Evolutionary conservation across 2,329 filamentous ascomycete genomes (phyloP), one percentile per base, ranked within the genome.

Genomic region (Diplodia scrobiculata): DNA sequence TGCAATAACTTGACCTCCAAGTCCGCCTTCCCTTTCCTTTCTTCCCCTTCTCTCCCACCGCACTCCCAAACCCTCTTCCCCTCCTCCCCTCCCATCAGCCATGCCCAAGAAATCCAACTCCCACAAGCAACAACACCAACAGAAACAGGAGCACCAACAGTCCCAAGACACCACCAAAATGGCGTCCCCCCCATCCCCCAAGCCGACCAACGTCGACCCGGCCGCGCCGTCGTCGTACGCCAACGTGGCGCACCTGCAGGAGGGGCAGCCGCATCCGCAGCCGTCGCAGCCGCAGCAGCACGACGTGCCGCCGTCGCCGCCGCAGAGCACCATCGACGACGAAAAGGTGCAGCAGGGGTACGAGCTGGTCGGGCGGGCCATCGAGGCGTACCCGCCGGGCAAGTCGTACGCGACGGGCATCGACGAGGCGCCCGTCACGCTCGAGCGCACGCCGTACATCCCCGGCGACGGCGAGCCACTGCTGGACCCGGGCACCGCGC

Each of bases 391-490:
- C 53, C 64, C 64, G 21, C 17, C 53, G 27, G 53, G 51, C 52
- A 66, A 66, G 47, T 32, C 64, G 27, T 66, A 66, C 53, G 41
- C 51, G 36, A 60, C 54, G 2, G 52, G 36, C 41, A 60, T 66
- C 32, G 53, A 50, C 13, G 41, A 41, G n/a, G 64, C 45, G 9
- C 64, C 64, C n/a, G 13, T 50, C 3, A 66, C 64, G n/a, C 38
- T 50, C 38, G 45, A 52, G 47, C 64, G 53, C n/a, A 13, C n/a
- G 34, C 64, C 64, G 5, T 66, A 66, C 64, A 36, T 66, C 34
- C 64, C 64, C 6, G 45, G 45, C 64, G 45, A 38, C 41, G 14
- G 19, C 19, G 63, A 65, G 51, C 29, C 53, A 21, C 45, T 66
- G 14, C 19, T 66, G 7, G 64, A 66, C 29, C 21, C 64, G 5